Conservation (phyloP, 805 yeast genomes). For the Starmerella bombi region DNA sequence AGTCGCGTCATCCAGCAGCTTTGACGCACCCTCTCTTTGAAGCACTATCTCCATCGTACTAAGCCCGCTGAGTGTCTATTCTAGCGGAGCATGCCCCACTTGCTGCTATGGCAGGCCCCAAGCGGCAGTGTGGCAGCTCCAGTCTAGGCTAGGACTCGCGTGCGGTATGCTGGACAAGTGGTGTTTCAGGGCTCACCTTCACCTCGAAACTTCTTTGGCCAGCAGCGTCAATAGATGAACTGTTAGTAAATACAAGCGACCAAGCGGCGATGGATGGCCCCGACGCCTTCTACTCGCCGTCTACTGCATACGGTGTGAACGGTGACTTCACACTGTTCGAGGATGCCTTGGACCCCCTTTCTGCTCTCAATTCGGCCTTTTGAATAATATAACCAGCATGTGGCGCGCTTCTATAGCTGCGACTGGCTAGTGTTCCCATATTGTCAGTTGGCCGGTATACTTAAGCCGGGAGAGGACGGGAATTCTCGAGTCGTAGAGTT, state of each 20-base stretch:
- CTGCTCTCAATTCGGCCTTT: slow-evolving; percentile 1
- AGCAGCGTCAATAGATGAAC: slow-evolving; percentile 26
- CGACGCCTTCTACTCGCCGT: slow-evolving; percentile 15
- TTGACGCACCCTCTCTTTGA: slow-evolving; percentile 17
- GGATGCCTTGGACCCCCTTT: slow-evolving; percentile 12
- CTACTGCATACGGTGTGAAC: slow-evolving; percentile 15
- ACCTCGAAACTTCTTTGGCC: slow-evolving; percentile 17
- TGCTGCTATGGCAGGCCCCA: slow-evolving; percentile 9
- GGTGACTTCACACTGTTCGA: slow-evolving; percentile 21
- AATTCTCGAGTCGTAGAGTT: background rate
- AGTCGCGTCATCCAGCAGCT: slow-evolving; percentile 27
- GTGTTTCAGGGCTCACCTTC: slow-evolving; percentile 16
- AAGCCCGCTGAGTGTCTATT: too few relatives aligned
- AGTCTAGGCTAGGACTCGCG: too few relatives aligned
- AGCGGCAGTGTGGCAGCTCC: too few relatives aligned
- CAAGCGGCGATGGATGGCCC: slow-evolving; percentile 20
- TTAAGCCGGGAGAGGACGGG: too few relatives aligned
- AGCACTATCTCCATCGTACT: too few relatives aligned
- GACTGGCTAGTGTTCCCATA: slow-evolving; percentile 14
- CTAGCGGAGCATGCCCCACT: too few relatives aligned
- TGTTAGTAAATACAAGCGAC: slow-evolving; percentile 16
- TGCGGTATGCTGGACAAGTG: background rate
- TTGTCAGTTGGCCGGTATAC: too few relatives aligned
- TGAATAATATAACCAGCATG: slow-evolving; percentile 12
- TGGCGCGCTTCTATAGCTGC: slow-evolving; percentile 21